Base-by-base conservation (phyloP, 352 stramenopile species). In the Globisporangium cylindrosporum region DNA sequence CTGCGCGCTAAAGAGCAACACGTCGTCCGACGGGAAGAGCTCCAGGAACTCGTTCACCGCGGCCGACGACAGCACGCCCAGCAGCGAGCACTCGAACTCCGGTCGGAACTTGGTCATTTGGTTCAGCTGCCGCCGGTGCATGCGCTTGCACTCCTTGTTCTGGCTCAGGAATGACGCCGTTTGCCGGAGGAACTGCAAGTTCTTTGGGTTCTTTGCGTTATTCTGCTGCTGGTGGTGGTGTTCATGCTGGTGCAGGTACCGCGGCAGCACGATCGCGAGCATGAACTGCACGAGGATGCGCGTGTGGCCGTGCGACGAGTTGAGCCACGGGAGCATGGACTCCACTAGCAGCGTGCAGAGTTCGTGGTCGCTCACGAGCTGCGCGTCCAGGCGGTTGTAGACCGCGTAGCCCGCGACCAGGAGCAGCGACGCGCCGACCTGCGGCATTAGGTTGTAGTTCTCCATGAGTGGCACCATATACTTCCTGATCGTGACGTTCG, bases 81-180 rank as follows among this genome's bases (percentile, higher is more conserved):
- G 75, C 66, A 95, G 77, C 24, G 84, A 89, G 63, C 81, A 90
- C 73, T 92, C 81, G 61, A 87, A 88, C 38, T 87, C 82, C 0
- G 87, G 87, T 9, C 70, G 66, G 65, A 93, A 90, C 34, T 77
- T 74, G 29, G 80, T 72, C 25, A 95, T 68, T 43, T 95, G 85
- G 8, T 76, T 79, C 5, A 73, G 71, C 63, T 95, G 87, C 6
- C 87, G 87, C 56, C 87, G 84, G 61, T 90, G 75, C 85, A 95
- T 91, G 56, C 87, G 80, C 62, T 93, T 95, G 69, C 76, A 82
- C 57, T 95, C 87, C 68, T 93, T 93, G 73, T 93, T 95, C 51
- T 85, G 78, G 63, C 82, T 95, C 61, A 95, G 38, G 66, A 86
- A 95, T 15, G 74, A 70, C 29, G 78, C 73, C 8, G 86, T 88